These are phyloP conservation scores for Agaricus subrufescens DNA, from an alignment of 768 basidiomycete species.

Conservation along the genomic window DNA sequence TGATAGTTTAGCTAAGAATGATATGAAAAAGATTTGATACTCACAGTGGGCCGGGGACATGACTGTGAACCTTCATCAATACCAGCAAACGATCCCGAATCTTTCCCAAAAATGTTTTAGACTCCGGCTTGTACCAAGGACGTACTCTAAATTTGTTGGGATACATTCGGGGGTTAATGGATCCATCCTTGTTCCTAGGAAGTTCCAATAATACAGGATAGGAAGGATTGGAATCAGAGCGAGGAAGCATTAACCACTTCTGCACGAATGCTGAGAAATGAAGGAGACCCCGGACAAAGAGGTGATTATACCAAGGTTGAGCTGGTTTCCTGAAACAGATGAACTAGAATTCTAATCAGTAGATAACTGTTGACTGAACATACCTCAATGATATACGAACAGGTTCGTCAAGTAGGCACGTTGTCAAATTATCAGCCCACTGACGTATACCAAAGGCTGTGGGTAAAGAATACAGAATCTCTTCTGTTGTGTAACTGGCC, in stretches of 20 bases:
- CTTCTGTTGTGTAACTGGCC: slow-evolving; percentile 33
- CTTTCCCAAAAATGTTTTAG: slow-evolving; percentile 20
- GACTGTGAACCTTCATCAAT: slow-evolving; percentile 27
- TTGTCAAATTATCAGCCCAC: slow-evolving; percentile 27
- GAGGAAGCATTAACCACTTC: slow-evolving; percentile 35
- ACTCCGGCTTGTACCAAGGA: slow-evolving; percentile 45
- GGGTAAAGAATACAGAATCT: slow-evolving; percentile 35
- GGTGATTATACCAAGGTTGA: slow-evolving; percentile 29
- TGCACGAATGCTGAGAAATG: slow-evolving; percentile 24
- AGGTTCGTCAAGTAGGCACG: slow-evolving; percentile 36
- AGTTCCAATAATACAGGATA: slow-evolving; percentile 20
- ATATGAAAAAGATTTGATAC: slow-evolving; percentile 6
- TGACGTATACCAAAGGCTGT: slow-evolving; percentile 30
- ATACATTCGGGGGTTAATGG: slow-evolving; percentile 26
- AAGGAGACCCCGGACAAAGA: slow-evolving; percentile 21
- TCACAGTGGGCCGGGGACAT: slow-evolving; percentile 34
- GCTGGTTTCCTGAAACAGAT: slow-evolving; percentile 26
- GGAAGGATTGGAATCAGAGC: slow-evolving; percentile 15
- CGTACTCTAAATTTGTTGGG: slow-evolving; percentile 28
- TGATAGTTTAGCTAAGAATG: not conserved
- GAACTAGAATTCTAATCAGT: not conserved
- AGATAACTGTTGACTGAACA: slow-evolving; percentile 2
- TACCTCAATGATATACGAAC: slow-evolving; percentile 45
- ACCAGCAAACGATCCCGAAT: slow-evolving; percentile 27
- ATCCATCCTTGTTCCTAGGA: slow-evolving; percentile 14